Conservation (phyloP, 2,329 filamentous ascomycete species). For the Stachybotrys echinatus region DNA sequence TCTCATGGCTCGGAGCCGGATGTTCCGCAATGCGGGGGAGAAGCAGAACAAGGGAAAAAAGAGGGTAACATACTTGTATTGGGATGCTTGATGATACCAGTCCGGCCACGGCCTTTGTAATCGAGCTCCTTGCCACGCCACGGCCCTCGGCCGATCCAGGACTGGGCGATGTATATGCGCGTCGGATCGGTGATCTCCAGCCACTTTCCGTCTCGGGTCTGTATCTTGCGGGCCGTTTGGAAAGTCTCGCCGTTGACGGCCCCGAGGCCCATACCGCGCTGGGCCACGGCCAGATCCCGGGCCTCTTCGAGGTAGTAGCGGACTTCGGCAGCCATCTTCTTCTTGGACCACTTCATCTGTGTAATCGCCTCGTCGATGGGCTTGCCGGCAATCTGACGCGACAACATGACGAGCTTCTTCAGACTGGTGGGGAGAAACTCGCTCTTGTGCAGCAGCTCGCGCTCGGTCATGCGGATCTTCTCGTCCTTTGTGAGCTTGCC, state of each 20-base stretch:
- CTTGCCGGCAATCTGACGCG: constrained; percentile 88
- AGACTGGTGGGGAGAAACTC: constrained; percentile 74
- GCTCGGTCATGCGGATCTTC: constrained; percentile 60
- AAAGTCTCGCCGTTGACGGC: constrained; percentile 33
- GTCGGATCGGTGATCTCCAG: constrained; percentile 68
- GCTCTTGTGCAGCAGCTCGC: constrained; percentile 53
- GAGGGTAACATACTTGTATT: constrained; percentile 65
- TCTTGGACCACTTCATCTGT: constrained; percentile 94
- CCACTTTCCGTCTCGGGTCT: constrained; percentile 69
- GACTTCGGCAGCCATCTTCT: constrained; percentile 82
- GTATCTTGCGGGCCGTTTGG: constrained; percentile 46
- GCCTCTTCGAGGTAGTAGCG: constrained; percentile 75
- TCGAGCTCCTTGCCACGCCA: constrained; percentile 55
- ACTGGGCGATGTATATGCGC: constrained; percentile 85
- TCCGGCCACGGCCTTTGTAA: constrained; percentile 70
- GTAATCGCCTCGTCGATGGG: constrained; percentile 87
- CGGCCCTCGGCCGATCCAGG: constrained; percentile 80
- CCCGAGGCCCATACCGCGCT: constrained; percentile 77
- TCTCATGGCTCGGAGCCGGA: not conserved
- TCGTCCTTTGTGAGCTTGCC: constrained; percentile 51
- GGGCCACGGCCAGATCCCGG: constrained; percentile 72
- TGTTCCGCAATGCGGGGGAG: not conserved
- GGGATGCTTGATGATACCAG: constrained; percentile 64
- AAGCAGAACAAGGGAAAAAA: not conserved
- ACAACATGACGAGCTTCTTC: constrained; percentile 86